These are phyloP conservation scores for Hansenula lynferdii DNA, from an alignment of 1,139 yeast genomes.

Conservation along the genomic window DNA sequence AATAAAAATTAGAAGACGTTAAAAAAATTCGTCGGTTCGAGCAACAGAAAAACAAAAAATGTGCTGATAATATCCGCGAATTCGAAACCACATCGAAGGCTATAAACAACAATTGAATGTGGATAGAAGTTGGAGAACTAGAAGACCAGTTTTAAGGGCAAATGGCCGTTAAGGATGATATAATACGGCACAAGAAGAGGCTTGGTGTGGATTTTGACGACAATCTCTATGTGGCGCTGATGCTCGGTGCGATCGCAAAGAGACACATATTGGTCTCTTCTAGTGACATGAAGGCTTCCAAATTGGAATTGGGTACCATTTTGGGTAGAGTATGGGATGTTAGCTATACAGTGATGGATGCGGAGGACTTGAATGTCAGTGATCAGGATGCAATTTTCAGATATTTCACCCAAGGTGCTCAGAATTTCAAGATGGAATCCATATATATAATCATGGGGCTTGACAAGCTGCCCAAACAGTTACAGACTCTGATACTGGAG, in stretches of 20 bases:
- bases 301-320: constrained; percentile 14
- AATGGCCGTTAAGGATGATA: neutral
- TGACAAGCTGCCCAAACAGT: constrained; percentile 18
- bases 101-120: too few species aligned
- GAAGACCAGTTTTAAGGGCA: too few species aligned
- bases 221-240: constrained; percentile 16
- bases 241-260: constrained; percentile 20
- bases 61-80: neutral
- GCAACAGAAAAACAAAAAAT: neutral
- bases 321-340: constrained; percentile 11
- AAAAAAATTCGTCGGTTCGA: neutral
- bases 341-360: constrained; percentile 1
- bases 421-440: constrained; percentile 4
- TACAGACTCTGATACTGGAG: constrained; percentile 24
- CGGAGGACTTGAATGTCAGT: neutral
- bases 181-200: neutral
- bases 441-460: constrained; percentile 21
- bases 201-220: constrained; percentile 9
- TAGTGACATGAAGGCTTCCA: constrained; percentile 12
- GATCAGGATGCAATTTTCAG: neutral
- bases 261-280: constrained; percentile 24
- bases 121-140: too few species aligned
- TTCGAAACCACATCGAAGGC: too few species aligned
- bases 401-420: constrained; percentile 2
- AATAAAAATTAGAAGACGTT: neutral